Evolutionary conservation across 2,329 filamentous ascomycete species (phyloP), one percentile per base, ranked within the genome.

Genomic region (Arthrinium phaeospermum): DNA sequence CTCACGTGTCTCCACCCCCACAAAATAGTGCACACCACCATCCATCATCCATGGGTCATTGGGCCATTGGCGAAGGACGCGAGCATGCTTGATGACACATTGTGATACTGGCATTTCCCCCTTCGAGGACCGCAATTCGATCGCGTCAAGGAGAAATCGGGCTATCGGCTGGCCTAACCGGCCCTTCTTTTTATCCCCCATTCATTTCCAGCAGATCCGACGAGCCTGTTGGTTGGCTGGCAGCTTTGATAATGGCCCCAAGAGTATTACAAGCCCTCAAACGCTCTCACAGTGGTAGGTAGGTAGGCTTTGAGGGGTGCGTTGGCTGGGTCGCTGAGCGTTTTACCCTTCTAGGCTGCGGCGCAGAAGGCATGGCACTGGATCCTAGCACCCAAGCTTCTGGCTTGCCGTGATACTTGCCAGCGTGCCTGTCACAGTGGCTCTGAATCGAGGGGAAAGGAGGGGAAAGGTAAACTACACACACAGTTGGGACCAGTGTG

Each of bases 1-100:
- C 53, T 61, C 53, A 61, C 53, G 53, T 37, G 53, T 37, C 53
- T 61, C 53, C 53, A 61, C 53, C 53, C 53, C 53, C 53, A 61
- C 53, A 61, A 37, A 61, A 41, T n/a, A 4, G 53, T 61, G 30
- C 53, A 34, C 53, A 61, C 53, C 53, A 61, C 53, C 22, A 37
- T 14, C 30, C 51, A 57, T 57, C 51, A 57, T 57, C 51, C 51
- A 57, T 16, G 27, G 27, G 51, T 57, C 51, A 57, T 57, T 57
- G 51, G 51, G 16, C 51, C 51, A 19, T 57, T 30, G 51, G 14
- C 51, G 49, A 5, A 13, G 2, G 1, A 57, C 24, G 19, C 30
- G 51, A 8, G 45, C 45, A 47, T 47, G 19, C 45, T 47, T 5
- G 45, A 47, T 47, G 45, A 22, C 51, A 27, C 51, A 30, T 16